These are phyloP conservation scores for Colletotrichum abscissum DNA, from an alignment of 2,329 filamentous ascomycete genomes.

Conservation along the genomic window DNA sequence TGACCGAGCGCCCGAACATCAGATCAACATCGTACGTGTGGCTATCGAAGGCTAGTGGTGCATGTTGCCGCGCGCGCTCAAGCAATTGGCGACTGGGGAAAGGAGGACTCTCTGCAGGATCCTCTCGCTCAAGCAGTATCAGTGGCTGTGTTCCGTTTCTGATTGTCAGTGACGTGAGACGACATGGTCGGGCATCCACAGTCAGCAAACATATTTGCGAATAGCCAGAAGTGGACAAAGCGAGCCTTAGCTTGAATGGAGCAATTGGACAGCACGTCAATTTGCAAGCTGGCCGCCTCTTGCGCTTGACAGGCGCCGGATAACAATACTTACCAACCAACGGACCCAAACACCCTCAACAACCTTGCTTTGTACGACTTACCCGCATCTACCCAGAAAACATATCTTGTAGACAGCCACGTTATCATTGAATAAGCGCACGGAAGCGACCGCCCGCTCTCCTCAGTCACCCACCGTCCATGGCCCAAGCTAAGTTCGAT, in stretches of 20 bases:
- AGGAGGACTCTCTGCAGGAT: constrained; percentile 2
- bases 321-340: background rate
- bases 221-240: background rate
- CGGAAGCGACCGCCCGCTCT: background rate
- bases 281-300: background rate
- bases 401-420: background rate
- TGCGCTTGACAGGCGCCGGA: background rate
- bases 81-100: background rate
- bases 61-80: constrained; percentile 11
- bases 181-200: constrained; percentile 1
- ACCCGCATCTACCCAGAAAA: background rate
- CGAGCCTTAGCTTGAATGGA: background rate
- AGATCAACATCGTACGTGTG: constrained; percentile 15
- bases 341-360: background rate
- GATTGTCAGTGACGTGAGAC: constrained; percentile 15
- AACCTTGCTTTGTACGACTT: background rate
- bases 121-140: constrained; percentile 20
- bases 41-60: constrained; percentile 7
- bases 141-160: constrained; percentile 34
- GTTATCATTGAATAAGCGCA: background rate
- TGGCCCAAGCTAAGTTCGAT: background rate
- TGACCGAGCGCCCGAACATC: constrained; percentile 28
- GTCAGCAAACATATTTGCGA: constrained; percentile 4
- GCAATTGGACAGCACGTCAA: background rate
- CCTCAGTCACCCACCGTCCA: background rate